Conservation (phyloP, 805 yeast species). For the Wickerhamiella azyma region DNA sequence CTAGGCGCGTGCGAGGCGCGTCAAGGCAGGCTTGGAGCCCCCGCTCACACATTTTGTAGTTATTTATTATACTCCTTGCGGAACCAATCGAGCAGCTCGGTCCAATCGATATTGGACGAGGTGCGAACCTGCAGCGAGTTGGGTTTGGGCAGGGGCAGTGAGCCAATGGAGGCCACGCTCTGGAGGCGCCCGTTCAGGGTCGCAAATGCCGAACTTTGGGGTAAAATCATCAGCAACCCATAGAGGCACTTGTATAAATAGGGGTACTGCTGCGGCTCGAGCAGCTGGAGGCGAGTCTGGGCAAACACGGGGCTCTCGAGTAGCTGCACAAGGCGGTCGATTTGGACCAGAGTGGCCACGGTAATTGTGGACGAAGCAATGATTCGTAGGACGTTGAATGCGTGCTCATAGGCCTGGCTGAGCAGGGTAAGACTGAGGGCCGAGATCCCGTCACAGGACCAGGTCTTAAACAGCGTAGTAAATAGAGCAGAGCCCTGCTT, state of each 20-base stretch:
- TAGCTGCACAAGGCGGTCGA: slow-evolving; percentile 79
- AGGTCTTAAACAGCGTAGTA: slow-evolving; percentile 63
- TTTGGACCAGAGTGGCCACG: slow-evolving; percentile 65
- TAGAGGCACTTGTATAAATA: slow-evolving; percentile 74
- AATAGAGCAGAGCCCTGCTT: slow-evolving; percentile 56
- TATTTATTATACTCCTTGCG: slow-evolving; percentile 29
- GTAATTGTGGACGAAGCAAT: slow-evolving; percentile 72
- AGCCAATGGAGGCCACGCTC: slow-evolving; percentile 33
- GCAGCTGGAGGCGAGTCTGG: slow-evolving; percentile 68
- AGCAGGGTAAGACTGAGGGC: slow-evolving; percentile 71
- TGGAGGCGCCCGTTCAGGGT: slow-evolving; percentile 63
- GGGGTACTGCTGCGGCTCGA: slow-evolving; percentile 75
- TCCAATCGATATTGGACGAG: slow-evolving; percentile 26
- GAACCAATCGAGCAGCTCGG: slow-evolving; percentile 36
- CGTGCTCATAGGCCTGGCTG: slow-evolving; percentile 78
- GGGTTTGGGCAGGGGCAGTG: slow-evolving; percentile 21
- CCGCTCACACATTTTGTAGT: neutral
- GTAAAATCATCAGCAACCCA: slow-evolving; percentile 84
- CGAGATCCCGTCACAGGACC: slow-evolving; percentile 89
- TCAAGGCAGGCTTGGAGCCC: no score
- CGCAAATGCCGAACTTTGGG: slow-evolving; percentile 85
- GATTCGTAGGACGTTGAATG: slow-evolving; percentile 67
- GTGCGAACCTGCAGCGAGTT: slow-evolving; percentile 11
- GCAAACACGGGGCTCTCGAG: slow-evolving; percentile 89
- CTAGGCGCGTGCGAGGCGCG: no score